These are phyloP conservation scores for Chlorella sorokiniana DNA, from an alignment of 139 green algal genomes.

Conservation along the genomic window DNA sequence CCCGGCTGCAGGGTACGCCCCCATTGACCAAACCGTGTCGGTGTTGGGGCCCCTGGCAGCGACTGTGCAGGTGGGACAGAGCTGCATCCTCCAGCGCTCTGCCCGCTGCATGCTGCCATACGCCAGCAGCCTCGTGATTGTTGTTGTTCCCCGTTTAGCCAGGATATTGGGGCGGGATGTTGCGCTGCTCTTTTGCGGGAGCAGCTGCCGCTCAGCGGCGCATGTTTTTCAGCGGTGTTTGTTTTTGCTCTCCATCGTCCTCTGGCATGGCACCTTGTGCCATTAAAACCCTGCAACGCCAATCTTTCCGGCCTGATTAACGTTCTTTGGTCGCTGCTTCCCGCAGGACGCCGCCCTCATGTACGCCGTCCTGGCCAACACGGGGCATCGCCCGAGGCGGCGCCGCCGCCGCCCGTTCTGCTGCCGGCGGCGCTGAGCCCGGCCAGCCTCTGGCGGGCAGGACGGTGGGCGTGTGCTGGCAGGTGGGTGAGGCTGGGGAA, in stretches of 20 bases:
- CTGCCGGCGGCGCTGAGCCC: conserved; percentile 28
- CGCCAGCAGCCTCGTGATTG: too few species aligned
- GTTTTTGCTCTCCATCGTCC: too few species aligned
- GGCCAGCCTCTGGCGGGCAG: conserved; percentile 47
- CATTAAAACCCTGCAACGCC: too few species aligned
- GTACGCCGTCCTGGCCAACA: conserved; percentile 59
- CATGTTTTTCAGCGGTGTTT: too few species aligned
- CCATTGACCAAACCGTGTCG: conserved; percentile 38
- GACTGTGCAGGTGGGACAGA: conserved; percentile 41
- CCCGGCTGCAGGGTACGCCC: conserved; percentile 9
- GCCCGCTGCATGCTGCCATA: background rate
- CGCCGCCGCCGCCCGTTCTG: conserved; percentile 15
- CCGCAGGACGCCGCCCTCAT: conserved; percentile 51
- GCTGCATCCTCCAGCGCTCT: background rate
- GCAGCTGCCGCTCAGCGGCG: too few species aligned
- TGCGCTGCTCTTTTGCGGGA: too few species aligned
- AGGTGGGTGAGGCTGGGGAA: conserved; percentile 54
- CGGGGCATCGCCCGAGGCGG: background rate
- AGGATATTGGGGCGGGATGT: too few species aligned
- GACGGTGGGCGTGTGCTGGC: conserved; percentile 56
- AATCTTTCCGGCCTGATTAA: too few species aligned
- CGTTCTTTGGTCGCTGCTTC: background rate
- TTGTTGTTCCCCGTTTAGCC: too few species aligned
- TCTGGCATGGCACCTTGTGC: too few species aligned
- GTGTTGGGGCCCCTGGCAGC: conserved; percentile 54